Evolutionary conservation across 2,329 filamentous ascomycete species (phyloP).

Genomic region (Colletotrichum truncatum): DNA sequence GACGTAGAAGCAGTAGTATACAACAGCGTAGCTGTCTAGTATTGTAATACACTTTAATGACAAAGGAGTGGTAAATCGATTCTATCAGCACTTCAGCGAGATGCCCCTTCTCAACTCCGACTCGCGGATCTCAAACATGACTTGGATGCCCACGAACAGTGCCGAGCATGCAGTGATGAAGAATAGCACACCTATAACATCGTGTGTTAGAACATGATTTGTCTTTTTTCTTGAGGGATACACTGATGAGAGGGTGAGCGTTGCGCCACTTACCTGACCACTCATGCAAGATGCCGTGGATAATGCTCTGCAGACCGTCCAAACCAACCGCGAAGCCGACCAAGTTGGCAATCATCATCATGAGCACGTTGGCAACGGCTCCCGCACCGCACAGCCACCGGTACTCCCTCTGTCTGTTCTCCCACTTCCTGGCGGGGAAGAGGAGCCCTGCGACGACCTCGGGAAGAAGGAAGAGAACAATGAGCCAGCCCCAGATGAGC

Average conservation of each 20-base stretch:
- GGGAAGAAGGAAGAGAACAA: constrained; percentile 92
- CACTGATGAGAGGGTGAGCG: neutral
- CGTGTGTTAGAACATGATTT: neutral
- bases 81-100: constrained; percentile 79
- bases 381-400: constrained; percentile 83
- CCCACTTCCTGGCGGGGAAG: constrained; percentile 80
- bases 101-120: constrained; percentile 84
- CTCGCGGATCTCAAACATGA: constrained; percentile 97
- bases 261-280: constrained; percentile 66
- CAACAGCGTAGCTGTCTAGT: neutral
- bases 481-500: constrained; percentile 95
- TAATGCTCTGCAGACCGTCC: constrained; percentile 82
- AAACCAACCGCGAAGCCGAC: constrained; percentile 94
- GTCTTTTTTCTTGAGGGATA: neutral
- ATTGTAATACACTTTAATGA: constrained; percentile 4
- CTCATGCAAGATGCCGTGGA: constrained; percentile 79
- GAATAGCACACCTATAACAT: constrained; percentile 74
- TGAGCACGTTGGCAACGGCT: constrained; percentile 83
- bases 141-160: constrained; percentile 85
- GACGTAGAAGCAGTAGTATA: neutral
- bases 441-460: constrained; percentile 78
- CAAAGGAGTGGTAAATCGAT: too few relatives aligned
- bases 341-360: constrained; percentile 96
- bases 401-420: constrained; percentile 74
- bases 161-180: constrained; percentile 75